These are phyloP conservation scores for Komagataella phaffii DNA, from an alignment of 805 yeast species.

Conservation along the genomic window DNA sequence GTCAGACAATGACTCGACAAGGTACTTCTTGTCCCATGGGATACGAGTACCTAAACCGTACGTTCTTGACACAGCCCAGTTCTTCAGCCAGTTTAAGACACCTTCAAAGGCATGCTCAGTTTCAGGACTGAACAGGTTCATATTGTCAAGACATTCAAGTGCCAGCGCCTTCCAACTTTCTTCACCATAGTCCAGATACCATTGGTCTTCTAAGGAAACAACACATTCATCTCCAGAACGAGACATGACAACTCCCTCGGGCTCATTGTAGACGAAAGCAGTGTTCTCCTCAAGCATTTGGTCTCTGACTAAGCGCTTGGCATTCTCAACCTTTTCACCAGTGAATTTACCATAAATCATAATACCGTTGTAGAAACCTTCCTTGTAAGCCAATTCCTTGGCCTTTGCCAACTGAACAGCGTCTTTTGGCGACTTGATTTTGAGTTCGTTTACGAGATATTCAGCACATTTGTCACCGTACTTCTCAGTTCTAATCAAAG, in stretches of 20 bases:
- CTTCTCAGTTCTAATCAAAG: slow-evolving; percentile 67
- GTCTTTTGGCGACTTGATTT: slow-evolving; percentile 93
- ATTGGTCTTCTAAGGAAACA: slow-evolving; percentile 95
- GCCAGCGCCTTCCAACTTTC: slow-evolving; percentile 76
- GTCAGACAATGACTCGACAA: slow-evolving; percentile 91
- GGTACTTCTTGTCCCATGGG: slow-evolving; percentile 93
- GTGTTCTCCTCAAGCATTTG: slow-evolving; percentile 67
- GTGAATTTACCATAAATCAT: slow-evolving; percentile 70
- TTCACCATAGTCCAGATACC: slow-evolving; percentile 98
- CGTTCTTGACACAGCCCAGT: slow-evolving; percentile 97
- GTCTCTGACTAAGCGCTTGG: slow-evolving; percentile 75
- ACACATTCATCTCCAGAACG: slow-evolving; percentile 96
- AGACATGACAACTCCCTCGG: slow-evolving; percentile 79
- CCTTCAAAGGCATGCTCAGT: slow-evolving; percentile 87
- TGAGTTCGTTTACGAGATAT: slow-evolving; percentile 67
- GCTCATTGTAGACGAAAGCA: slow-evolving; percentile 89
- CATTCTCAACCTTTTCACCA: slow-evolving; percentile 84
- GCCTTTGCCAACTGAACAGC: slow-evolving; percentile 77
- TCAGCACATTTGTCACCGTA: slow-evolving; percentile 88
- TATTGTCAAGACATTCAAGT: slow-evolving; percentile 55
- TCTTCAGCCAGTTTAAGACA: slow-evolving; percentile 89
- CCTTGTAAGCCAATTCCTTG: slow-evolving; percentile 90
- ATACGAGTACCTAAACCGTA: slow-evolving; percentile 90
- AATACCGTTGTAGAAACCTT: slow-evolving; percentile 86
- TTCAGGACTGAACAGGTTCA: slow-evolving; percentile 75